phyloP scores from a whole-genome alignment of 2,329 filamentous ascomycete genomes.

The Hymenoscyphus salicellus region DNA sequence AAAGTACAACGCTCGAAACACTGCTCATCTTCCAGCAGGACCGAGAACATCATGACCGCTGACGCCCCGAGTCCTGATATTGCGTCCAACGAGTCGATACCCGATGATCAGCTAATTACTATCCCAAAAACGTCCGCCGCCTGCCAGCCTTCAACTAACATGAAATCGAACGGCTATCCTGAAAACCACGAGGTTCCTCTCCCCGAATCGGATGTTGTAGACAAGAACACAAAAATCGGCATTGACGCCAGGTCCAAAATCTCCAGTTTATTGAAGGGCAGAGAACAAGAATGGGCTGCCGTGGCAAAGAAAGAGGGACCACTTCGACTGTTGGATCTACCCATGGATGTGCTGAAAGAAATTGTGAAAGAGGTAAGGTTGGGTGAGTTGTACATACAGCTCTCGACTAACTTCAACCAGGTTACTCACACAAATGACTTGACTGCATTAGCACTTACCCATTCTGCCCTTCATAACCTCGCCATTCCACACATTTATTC shows the following conservation, averaged over 20 bases:
- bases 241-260: conserved; percentile 34
- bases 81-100: conserved; percentile 31
- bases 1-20: conserved; percentile 28
- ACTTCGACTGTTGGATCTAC: conserved; percentile 68
- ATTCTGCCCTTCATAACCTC: conserved; percentile 72
- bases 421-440: conserved; percentile 80
- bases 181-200: conserved; percentile 23
- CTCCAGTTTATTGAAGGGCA: conserved; percentile 50
- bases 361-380: conserved; percentile 70
- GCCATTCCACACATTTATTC: conserved; percentile 79
- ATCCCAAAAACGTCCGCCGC: conserved; percentile 34
- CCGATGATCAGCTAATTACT: conserved; percentile 29
- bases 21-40: conserved; percentile 15
- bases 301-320: conserved; percentile 56
- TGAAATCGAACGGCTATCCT: conserved; percentile 23
- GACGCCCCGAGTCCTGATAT: conserved; percentile 27
- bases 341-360: conserved; percentile 72
- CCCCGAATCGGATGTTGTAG: conserved; percentile 18
- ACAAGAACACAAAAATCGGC: conserved; percentile 23
- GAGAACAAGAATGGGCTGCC: conserved; percentile 66
- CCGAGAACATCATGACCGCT: conserved; percentile 28
- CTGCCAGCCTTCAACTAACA: conserved; percentile 24
- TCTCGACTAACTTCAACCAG: conserved; percentile 41
- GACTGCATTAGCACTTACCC: conserved; percentile 72
- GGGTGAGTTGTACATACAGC: neutral